Conservation (phyloP, 306 rosid genomes). For the Corylus avellana region DNA sequence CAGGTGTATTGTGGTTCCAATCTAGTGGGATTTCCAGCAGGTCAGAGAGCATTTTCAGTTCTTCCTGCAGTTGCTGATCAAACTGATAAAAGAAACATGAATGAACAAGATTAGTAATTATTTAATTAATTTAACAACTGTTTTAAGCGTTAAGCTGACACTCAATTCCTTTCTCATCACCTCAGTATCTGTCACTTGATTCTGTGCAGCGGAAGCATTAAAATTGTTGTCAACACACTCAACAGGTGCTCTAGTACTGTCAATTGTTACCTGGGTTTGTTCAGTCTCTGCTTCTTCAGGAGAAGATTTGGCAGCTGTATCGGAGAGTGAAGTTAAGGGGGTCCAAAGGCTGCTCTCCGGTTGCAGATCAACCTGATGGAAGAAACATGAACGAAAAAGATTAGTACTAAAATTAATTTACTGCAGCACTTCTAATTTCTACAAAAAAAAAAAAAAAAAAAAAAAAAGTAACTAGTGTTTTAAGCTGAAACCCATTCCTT, state of each 20-base stretch:
- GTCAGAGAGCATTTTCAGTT: not conserved
- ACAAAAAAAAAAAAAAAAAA: too few relatives aligned
- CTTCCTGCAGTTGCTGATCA: constrained; percentile 21
- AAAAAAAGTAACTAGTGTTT: too few relatives aligned
- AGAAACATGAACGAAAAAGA: constrained; percentile 8
- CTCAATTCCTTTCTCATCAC: constrained; percentile 44
- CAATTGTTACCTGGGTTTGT: constrained; percentile 4
- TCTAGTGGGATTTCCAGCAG: constrained; percentile 23
- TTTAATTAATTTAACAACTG: not conserved
- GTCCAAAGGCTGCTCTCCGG: not conserved
- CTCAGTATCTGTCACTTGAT: constrained; percentile 30
- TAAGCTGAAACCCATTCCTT: too few relatives aligned
- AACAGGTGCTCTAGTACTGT: not conserved
- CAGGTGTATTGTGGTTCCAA: not conserved
- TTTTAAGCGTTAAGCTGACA: constrained; percentile 39
- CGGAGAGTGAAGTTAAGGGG: not conserved
- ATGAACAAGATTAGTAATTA: not conserved
- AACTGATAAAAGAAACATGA: constrained; percentile 39
- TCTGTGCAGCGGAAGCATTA: constrained; percentile 24
- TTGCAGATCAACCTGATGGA: constrained; percentile 37
- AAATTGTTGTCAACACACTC: constrained; percentile 20
- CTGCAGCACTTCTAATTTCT: too few relatives aligned
- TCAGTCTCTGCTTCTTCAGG: constrained; percentile 53
- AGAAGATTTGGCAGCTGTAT: constrained; percentile 34
- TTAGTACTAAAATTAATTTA: not conserved